Percentiles rank a stretch among this genome's conserved stretches.
Evolutionary conservation across 257 asterid species (phyloP).

Genomic region (Jacaranda copaia): DNA sequence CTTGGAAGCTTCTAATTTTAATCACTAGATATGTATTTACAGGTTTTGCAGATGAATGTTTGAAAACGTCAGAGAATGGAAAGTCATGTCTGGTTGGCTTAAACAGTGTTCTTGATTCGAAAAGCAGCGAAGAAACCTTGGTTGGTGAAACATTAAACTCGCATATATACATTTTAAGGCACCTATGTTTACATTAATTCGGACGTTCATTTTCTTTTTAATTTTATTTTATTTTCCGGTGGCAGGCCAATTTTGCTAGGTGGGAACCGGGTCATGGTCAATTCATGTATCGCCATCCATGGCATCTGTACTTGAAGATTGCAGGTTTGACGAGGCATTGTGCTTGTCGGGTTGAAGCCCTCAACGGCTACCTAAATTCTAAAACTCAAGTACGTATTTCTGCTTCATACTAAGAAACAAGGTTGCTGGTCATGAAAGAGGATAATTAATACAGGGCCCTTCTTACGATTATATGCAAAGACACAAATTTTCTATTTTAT

Average conservation of each 20-base stretch:
- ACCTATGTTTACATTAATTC: not conserved
- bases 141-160: slow-evolving; percentile 41
- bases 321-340: slow-evolving; percentile 70
- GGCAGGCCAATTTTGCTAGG: slow-evolving; percentile 78
- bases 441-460: too few species aligned
- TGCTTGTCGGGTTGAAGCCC: slow-evolving; percentile 66
- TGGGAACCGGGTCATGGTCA: slow-evolving; percentile 91
- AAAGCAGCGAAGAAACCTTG: slow-evolving; percentile 61
- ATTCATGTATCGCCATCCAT: slow-evolving; percentile 79
- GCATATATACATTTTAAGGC: not conserved
- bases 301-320: slow-evolving; percentile 78
- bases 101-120: slow-evolving; percentile 64
- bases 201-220: not conserved
- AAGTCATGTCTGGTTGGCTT: slow-evolving; percentile 41
- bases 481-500: too few species aligned
- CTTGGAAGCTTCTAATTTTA: not conserved
- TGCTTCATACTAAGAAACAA: not conserved
- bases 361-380: slow-evolving; percentile 57
- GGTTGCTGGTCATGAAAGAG: too few species aligned
- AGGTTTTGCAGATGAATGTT: slow-evolving; percentile 63
- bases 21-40: not conserved
- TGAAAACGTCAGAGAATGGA: slow-evolving; percentile 30
- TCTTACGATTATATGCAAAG: too few species aligned
- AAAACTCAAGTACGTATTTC: slow-evolving; percentile 46
- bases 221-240: not conserved